Base-by-base conservation (phyloP, 1,139 yeast genomes). In the Diutina siamensis region DNA sequence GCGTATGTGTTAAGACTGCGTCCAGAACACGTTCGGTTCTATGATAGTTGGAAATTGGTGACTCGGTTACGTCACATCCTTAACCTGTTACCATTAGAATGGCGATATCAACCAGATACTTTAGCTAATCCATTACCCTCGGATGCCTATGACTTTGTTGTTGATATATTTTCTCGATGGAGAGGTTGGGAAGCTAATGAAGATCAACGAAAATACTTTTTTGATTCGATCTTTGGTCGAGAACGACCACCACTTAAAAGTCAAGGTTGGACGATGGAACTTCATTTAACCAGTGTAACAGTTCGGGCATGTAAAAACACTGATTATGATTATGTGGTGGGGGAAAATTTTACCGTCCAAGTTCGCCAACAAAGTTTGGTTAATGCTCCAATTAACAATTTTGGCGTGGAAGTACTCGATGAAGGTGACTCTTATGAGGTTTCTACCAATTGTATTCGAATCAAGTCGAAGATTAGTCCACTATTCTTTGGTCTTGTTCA, bases 1-100 rank as follows among this genome's bases (percentile, higher is more conserved):
- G 84, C 96, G 0, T 81, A 83, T 53, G 76, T 87, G 38, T 75
- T 85, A 46, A 72, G 95, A 49, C 73, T 88, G 1, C 74, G 81
- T 1, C 70, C 71, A 36, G 74, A 78, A 17, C 97, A 89, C 61
- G 78, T 88, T 4, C 69, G 98, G 50, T 77, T 82, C 36, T 77
- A 80, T 51, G 87, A 87, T 54, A 78, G 94, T 53, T 92, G 98
- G 98, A 84, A 86, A 56, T 75, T 89, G 34, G 66, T 86, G 44
- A 78, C 87, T 5, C 71, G 95, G 35, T 64, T 89, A 44, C 71
- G 97, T 17, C 94, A 89, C 57, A 74, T 88, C 33, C 60, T 81
- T 41, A 69, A 75, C 7, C 68, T 70, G 49, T 63, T 85, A n/a
- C 92, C 94, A 0, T 48, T 52, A 0, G 61, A 63, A 15, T 38